These are phyloP conservation scores for Quercus phellos DNA, from an alignment of 331 rosid genomes.

Conservation along the genomic window DNA sequence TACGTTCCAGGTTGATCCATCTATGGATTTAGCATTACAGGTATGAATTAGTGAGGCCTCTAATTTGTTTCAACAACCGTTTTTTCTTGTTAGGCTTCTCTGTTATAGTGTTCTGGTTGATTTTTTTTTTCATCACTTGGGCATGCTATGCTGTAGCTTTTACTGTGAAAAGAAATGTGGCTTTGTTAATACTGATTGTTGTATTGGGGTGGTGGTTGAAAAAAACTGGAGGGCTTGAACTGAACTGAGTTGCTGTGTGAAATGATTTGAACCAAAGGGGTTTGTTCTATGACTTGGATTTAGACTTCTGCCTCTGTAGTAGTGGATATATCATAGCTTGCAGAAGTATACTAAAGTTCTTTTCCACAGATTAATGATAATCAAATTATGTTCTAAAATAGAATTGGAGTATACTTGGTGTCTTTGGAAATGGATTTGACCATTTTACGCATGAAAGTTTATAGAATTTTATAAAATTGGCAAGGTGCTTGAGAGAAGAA, in stretches of 20 bases:
- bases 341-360: neutral
- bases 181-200: neutral
- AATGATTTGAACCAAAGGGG: neutral
- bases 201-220: neutral
- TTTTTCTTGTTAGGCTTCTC: neutral
- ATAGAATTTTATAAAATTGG: neutral
- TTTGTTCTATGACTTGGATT: neutral
- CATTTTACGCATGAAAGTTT: neutral
- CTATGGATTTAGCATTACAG: constrained; percentile 97
- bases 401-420: neutral
- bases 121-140: neutral
- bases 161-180: neutral
- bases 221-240: neutral
- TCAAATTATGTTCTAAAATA: neutral
- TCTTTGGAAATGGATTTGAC: neutral
- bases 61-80: neutral
- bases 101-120: neutral
- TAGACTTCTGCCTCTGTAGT: neutral
- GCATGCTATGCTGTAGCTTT: neutral
- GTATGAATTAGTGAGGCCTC: constrained; percentile 32
- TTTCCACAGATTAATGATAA: neutral
- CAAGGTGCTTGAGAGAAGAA: neutral
- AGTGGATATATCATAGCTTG: neutral
- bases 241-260: neutral
- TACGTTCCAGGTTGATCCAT: constrained; percentile 62